Conservation (phyloP, 2,329 filamentous ascomycete genomes). For the Botrytis squamosa region DNA sequence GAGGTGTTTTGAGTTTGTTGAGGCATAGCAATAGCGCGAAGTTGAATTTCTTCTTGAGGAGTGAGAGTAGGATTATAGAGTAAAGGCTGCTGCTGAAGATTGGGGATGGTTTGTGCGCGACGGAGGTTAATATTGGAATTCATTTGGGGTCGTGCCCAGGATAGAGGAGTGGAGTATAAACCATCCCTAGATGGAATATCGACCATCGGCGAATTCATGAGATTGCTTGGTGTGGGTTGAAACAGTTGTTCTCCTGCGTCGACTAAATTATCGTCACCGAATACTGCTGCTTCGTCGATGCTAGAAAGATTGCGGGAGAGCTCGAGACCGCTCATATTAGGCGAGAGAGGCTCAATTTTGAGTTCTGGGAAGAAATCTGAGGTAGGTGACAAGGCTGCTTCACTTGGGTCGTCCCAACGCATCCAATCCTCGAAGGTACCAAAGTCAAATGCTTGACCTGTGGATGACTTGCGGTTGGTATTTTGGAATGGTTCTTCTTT, state of each 20-base stretch:
- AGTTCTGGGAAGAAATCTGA: conserved; percentile 35
- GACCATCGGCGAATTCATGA: conserved; percentile 20
- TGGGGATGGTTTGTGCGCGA: conserved; percentile 12
- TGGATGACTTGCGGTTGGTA: conserved; percentile 26
- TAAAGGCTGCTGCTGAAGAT: conserved; percentile 13
- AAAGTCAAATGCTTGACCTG: conserved; percentile 32
- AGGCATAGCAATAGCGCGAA: conserved; percentile 65
- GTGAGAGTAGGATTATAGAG: conserved; percentile 25
- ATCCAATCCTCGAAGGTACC: conserved; percentile 38
- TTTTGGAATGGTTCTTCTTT: conserved; percentile 23
- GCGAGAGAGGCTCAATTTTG: conserved; percentile 34
- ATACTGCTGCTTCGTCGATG: conserved; percentile 31
- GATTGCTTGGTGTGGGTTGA: conserved; percentile 26
- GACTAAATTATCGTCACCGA: conserved; percentile 31
- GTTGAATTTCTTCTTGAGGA: conserved; percentile 40
- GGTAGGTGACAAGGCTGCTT: conserved; percentile 34
- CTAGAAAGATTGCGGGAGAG: conserved; percentile 27
- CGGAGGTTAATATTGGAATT: conserved; percentile 13
- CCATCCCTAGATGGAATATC: conserved; percentile 25
- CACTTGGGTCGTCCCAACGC: conserved; percentile 37
- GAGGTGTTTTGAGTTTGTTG: conserved; percentile 41
- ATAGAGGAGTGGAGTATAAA: conserved; percentile 36
- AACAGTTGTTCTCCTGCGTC: conserved; percentile 33
- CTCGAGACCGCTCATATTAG: conserved; percentile 32
- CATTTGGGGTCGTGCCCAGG: conserved; percentile 31